Base-by-base conservation (phyloP, 768 basidiomycete genomes). In the Lentinula guzmanii region DNA sequence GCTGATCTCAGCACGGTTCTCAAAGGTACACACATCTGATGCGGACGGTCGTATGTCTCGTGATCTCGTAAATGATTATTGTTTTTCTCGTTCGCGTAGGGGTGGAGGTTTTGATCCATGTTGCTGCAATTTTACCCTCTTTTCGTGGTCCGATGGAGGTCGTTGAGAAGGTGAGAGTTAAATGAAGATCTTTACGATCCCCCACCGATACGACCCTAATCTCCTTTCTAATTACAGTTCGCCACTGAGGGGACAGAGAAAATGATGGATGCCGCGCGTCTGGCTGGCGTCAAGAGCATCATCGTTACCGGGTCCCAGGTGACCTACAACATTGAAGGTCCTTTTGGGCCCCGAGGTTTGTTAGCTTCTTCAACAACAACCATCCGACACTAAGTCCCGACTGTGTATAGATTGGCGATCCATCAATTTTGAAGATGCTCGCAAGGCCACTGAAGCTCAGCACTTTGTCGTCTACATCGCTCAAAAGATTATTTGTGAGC, bases 61-160 rank as follows among this genome's bases (percentile, higher is more conserved):
- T 15, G 1, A 16, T 16, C 16, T 15, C n/a, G 2, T 3, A 18
- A 3, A 46, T 6, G 10, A 15, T 31, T 15, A 33, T 5, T 15
- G 15, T 37, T 33, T 53, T 46, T 18, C 28, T 28, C 7, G 13
- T 37, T 34, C 28, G 53, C 31, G 74, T 76, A 68, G 77, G 73
- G 3, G 73, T 79, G 18, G 73, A 76, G 35, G 79, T 70, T 5
- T 69, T 81, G 52, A 66, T 66, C n/a, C 75, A 76, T 63, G 68
- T 67, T 10, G 74, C 72, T 15, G 72, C 71, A 5, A 50, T 58
- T 42, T 45, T 65, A 21, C 64, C 62, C 24, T 52, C 62, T 24
- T 57, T 51, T 34, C 45, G 58, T 13, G 61, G 45, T 39, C 39
- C 52, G 16, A 61, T 53, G 28, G 53, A 35, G 21, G n/a, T 61